Evolutionary conservation across 2,329 filamentous ascomycete species (phyloP).

Genomic region (Aspergillus viridinutans): DNA sequence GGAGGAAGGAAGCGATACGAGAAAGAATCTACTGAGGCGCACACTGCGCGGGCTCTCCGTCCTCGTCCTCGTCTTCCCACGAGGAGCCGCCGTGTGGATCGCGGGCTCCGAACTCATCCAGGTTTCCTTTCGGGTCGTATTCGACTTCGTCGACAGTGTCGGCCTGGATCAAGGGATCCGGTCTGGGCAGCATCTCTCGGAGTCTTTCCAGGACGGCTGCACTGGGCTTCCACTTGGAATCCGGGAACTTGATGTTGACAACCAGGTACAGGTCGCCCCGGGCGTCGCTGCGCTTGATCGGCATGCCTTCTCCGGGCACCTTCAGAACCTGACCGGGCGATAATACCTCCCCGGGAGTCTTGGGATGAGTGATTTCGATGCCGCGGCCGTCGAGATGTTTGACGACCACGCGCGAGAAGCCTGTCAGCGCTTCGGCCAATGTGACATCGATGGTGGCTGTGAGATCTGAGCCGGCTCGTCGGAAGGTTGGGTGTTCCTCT

Average conservation of each 20-base stretch:
- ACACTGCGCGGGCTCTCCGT: conserved; percentile 45
- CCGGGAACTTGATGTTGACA: conserved; percentile 83
- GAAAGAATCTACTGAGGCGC: conserved; percentile 41
- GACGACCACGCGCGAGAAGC: conserved; percentile 85
- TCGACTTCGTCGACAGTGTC: conserved; percentile 83
- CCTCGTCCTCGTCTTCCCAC: conserved; percentile 50
- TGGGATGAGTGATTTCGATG: conserved; percentile 72
- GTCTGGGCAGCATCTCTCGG: conserved; percentile 67
- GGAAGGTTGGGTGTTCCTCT: conserved; percentile 74
- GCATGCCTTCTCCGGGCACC: conserved; percentile 89
- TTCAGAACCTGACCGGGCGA: conserved; percentile 81
- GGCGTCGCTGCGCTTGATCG: conserved; percentile 74
- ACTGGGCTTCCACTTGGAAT: conserved; percentile 74
- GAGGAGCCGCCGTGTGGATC: conserved; percentile 40
- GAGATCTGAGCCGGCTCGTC: conserved; percentile 77
- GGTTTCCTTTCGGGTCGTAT: conserved; percentile 75
- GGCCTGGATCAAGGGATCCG: conserved; percentile 58
- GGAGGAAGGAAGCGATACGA: conserved; percentile 3
- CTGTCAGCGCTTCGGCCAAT: conserved; percentile 76
- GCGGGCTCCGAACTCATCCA: conserved; percentile 61
- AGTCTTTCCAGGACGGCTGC: conserved; percentile 68
- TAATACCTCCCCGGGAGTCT: conserved; percentile 73
- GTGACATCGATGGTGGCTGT: conserved; percentile 76
- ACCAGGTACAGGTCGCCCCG: conserved; percentile 85
- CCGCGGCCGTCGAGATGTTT: conserved; percentile 92